phyloP scores from a whole-genome alignment of 768 basidiomycete species.

The Paxillus rubicundulus region DNA sequence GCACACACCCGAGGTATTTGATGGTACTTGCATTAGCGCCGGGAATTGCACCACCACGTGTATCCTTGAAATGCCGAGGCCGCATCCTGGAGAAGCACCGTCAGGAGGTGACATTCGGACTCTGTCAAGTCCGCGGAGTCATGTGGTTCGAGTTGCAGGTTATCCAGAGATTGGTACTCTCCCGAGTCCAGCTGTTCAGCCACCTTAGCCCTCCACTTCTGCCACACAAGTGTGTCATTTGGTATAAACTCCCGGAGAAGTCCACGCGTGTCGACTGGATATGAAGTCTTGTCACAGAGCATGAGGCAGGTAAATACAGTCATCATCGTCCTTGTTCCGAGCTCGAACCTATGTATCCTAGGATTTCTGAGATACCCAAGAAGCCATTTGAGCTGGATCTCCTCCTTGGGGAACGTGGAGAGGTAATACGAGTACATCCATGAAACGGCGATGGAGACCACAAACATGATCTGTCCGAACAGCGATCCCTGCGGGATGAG shows the following conservation, averaged over 20 bases:
- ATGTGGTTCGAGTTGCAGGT: not conserved
- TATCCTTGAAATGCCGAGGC: not conserved
- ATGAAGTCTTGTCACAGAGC: constrained; percentile 4
- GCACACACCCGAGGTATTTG: not conserved
- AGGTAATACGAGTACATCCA: constrained; percentile 33
- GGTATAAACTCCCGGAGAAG: constrained; percentile 18
- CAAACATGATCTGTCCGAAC: constrained; percentile 34
- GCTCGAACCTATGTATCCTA: constrained; percentile 8
- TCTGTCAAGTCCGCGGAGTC: not conserved
- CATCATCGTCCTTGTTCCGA: constrained; percentile 19
- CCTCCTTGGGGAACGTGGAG: constrained; percentile 31
- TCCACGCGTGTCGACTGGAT: not conserved
- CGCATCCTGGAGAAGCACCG: constrained; percentile 3
- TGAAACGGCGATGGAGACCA: constrained; percentile 26
- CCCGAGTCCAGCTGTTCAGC: not conserved
- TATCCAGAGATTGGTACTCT: not conserved
- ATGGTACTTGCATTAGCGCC: not conserved
- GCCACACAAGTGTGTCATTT: constrained; percentile 18
- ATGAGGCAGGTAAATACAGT: constrained; percentile 19
- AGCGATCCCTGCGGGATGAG: constrained; percentile 32
- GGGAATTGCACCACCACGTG: not conserved
- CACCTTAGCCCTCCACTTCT: constrained; percentile 22
- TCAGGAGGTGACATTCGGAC: constrained; percentile 1
- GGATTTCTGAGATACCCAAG: constrained; percentile 13
- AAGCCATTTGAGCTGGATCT: constrained; percentile 21